Evolutionary conservation across 495 filamentous ascomycete genomes (phyloP), one percentile per base, ranked within the genome.

Genomic region (Penicillium subrubescens): DNA sequence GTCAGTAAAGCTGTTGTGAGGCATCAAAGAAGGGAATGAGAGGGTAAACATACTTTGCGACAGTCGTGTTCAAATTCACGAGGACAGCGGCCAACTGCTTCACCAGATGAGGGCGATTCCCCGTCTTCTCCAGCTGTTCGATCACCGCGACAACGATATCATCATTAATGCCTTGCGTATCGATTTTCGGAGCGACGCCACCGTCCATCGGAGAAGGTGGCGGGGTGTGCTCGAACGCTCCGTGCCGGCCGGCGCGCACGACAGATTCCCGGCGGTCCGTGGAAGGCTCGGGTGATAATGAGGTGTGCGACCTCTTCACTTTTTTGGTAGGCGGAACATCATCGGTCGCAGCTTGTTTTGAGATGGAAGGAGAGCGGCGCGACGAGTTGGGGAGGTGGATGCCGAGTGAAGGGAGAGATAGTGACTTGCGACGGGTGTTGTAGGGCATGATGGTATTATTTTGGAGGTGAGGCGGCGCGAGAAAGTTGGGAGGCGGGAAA

Each of bases 381-480:
- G 89, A 87, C 62, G 88, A 86, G 72, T 90, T 89, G 54, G 93
- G 95, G 53, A 99, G 80, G 70, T 94, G 92, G 65, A 98, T 97
- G 73, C 95, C 95, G 67, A 98, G 86, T 62, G 92, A 94, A 23
- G 93, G 91, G 67, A 99, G 83, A 34, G 95, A 99, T 71, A 99
- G 79, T 73, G 93, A 97, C 82, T 98, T 99, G 77, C 95, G 89
- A 79, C 95, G 90, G 65, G 95, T 99, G 78, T 99, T 97, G 86
- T 97, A 97, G 66, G 93, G 92, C 93, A 96, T 97, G 69, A 64
- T 68, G 66, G 59, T 87, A 74, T 64, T 46, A 27, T 54, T 29
- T 27, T 29, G 39, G 37, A 2, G 7, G 35, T 15, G 37, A 58
- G 23, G 56, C 56, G 56, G 35, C 19, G 25, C 35, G 39, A 25